These are phyloP conservation scores for Fusarium falciforme DNA, from an alignment of 2,329 filamentous ascomycete species.

Conservation along the genomic window DNA sequence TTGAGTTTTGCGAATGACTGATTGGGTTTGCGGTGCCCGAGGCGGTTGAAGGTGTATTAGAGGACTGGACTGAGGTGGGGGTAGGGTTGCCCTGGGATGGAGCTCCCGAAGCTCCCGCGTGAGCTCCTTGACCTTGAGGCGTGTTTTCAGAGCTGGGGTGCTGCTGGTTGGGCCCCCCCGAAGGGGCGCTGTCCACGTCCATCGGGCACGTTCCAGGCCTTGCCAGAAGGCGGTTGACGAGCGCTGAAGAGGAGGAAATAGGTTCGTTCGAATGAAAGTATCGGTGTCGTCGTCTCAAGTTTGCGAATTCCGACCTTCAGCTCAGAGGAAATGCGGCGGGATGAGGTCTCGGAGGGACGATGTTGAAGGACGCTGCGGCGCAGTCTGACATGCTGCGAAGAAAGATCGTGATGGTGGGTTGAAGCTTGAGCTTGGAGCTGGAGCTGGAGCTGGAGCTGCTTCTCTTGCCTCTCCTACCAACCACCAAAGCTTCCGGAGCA, in stretches of 20 bases:
- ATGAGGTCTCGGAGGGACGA: slow-evolving; percentile 34
- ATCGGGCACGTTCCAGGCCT: slow-evolving; percentile 36
- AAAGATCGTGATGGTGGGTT: slow-evolving; percentile 15
- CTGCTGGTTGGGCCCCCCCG: slow-evolving; percentile 45
- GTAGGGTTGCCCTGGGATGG: slow-evolving; percentile 47
- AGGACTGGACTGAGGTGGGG: slow-evolving; percentile 44
- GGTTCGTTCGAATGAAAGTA: not conserved
- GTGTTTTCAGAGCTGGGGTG: slow-evolving; percentile 50
- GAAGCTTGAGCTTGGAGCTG: slow-evolving; percentile 21
- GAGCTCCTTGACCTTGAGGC: slow-evolving; percentile 49
- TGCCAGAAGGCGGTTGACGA: slow-evolving; percentile 15
- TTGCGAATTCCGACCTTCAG: slow-evolving; percentile 26
- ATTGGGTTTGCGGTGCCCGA: slow-evolving; percentile 35
- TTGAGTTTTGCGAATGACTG: slow-evolving; percentile 52
- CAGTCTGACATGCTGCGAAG: slow-evolving; percentile 45
- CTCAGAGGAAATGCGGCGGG: slow-evolving; percentile 27
- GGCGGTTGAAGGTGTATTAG: slow-evolving; percentile 41
- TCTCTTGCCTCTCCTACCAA: not conserved
- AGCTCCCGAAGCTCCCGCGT: slow-evolving; percentile 32
- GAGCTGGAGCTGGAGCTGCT: slow-evolving; percentile 4
- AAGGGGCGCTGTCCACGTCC: slow-evolving; percentile 48
- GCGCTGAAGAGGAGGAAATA: not conserved
- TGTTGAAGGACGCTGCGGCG: slow-evolving; percentile 28
- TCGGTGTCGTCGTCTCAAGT: slow-evolving; percentile 11
- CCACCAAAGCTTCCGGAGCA: not conserved